Base-by-base conservation (phyloP, 345 rosid genomes). In the Abelmoschus esculentus region DNA sequence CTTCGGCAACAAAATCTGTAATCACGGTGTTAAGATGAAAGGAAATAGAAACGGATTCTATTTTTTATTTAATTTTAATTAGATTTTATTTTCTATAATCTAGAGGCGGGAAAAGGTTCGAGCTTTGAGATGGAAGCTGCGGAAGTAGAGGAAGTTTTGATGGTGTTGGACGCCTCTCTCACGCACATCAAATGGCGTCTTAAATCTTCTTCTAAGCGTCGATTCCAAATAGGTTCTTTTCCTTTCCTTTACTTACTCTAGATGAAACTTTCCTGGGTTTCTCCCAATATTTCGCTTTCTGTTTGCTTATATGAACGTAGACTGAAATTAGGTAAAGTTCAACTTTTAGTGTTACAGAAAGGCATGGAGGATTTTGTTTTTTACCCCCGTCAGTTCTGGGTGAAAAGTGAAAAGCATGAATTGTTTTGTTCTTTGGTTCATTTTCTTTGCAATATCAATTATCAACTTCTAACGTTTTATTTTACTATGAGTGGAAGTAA, bases 121-220 rank as follows among this genome's bases (percentile, higher is more conserved):
- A 61, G 66, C 46, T 34, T 61, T 36, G 26, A 8, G 22, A 61
- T 61, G 66, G 66, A 61, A 34, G 66, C 14, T 61, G 66, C 66
- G 7, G 26, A 61, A 36, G 66, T 8, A 61, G 66, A n/a, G 14
- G 66, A 61, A 61, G 26, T 14, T n/a, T 61, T 61, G 66, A 61
- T n/a, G 66, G 26, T 61, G 44, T 61, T 61, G 66, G 66, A 61
- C 26, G 66, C 66, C 47, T 61, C 66, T 61, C 66, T 61, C 14
- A 7, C 28, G 0, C 47, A 9, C 66, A 61, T 61, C 26, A 36
- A 61, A 61, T 61, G 66, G 66, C 66, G 66, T 61, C 66, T 61
- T 61, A 34, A 61, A 61, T 61, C 46, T n/a, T n/a, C 26, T 61
- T n/a, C 65, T n/a, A 61, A 61, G 47, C 66, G 26, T 34, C 14